Conservation (phyloP, 148 eudicot genomes). For the Nyssa sinensis region DNA sequence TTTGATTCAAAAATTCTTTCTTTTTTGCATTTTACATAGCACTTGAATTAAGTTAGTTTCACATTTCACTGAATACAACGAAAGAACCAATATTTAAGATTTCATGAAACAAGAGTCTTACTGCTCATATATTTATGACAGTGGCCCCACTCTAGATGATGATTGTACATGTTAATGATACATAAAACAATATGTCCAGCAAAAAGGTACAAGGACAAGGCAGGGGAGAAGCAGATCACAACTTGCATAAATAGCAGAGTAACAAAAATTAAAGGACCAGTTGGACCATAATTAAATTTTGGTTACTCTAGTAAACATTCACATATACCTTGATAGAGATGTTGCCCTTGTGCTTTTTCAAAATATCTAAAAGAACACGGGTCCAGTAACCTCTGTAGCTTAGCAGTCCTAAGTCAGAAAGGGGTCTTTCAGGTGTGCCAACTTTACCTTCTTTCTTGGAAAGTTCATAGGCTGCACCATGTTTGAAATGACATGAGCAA, state of each 20-base stretch:
- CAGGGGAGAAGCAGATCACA: neutral
- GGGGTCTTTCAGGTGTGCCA: slow-evolving; percentile 97
- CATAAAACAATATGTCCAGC: neutral
- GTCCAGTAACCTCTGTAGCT: slow-evolving; percentile 99
- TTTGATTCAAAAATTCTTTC: too few relatives aligned
- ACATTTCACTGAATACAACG: too few relatives aligned
- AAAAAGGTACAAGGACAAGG: neutral
- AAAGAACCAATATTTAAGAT: neutral
- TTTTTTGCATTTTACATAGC: too few relatives aligned
- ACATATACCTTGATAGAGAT: slow-evolving; percentile 84
- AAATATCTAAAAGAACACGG: slow-evolving; percentile 81
- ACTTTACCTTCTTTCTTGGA: slow-evolving; percentile 97
- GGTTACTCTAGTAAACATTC: neutral
- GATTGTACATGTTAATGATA: neutral
- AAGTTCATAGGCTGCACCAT: slow-evolving; percentile 84
- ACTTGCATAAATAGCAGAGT: neutral
- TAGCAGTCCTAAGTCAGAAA: slow-evolving; percentile 89
- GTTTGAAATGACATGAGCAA: slow-evolving; percentile 4
- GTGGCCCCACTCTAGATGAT: neutral
- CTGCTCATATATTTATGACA: neutral
- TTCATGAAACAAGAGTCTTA: neutral
- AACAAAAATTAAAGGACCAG: neutral
- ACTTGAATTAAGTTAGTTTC: too few relatives aligned
- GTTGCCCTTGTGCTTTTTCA: slow-evolving; percentile 97
- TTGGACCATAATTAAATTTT: neutral